Conservation (phyloP, 140 eudicot species). For the Flaveria floridana region DNA sequence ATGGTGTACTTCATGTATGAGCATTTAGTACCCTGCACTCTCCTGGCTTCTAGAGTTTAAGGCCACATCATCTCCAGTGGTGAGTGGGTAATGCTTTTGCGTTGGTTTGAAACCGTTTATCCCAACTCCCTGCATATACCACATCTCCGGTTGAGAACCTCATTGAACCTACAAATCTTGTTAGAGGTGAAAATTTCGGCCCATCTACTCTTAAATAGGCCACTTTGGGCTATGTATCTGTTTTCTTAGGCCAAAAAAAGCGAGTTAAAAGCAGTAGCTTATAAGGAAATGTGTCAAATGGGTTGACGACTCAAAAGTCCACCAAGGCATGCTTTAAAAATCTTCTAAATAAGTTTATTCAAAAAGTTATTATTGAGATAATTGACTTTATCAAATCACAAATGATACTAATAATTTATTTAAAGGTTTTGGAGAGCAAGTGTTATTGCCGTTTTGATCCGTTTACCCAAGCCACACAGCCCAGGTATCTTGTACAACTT, state of each 20-base stretch:
- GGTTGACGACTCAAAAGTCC: background rate
- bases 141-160: background rate
- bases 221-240: background rate
- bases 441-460: background rate
- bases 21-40: constrained; percentile 55
- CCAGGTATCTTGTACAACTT: constrained; percentile 29
- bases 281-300: background rate
- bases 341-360: background rate
- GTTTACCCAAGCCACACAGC: background rate
- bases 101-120: constrained; percentile 54
- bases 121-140: constrained; percentile 65
- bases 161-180: background rate
- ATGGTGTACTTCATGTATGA: constrained; percentile 18
- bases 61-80: constrained; percentile 74
- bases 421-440: background rate
- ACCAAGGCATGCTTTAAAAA: background rate
- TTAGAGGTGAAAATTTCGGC: background rate
- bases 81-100: constrained; percentile 55
- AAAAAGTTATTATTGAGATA: background rate
- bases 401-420: background rate
- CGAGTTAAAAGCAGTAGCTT: background rate
- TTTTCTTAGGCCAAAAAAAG: background rate
- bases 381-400: background rate
- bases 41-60: constrained; percentile 48
- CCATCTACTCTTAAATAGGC: background rate